Base-by-base conservation (phyloP, 1,284 basidiomycete genomes). In the Coniferiporia weirii region DNA sequence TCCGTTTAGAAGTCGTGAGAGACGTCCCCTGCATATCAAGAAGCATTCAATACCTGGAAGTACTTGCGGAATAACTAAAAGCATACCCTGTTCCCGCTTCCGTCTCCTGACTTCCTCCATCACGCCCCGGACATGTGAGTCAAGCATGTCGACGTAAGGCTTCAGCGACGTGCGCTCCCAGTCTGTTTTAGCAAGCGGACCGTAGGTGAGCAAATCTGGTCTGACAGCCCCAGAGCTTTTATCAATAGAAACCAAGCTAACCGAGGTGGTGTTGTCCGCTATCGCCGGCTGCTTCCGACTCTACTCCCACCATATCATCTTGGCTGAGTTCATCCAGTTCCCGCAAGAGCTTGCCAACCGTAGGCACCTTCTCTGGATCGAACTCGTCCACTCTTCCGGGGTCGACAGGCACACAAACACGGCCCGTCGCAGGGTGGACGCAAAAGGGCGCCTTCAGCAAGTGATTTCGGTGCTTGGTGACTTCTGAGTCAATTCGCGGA, bases 381-480 rank as follows among this genome's bases (percentile, higher is more conserved):
- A 99, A 99, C 0, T 82, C 76, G 57, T 93, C 85, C n/a, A 96
- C 84, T 36, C 75, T 72, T 36, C 74, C 75, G 1, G 93, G 89
- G 67, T 97, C 89, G 34, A 99, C 78, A 1, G 97, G 97, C 0
- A 99, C 93, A 72, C 96, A 99, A 9, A 99, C 85, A 45, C 95
- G 84, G 1, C 95, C 95, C 1, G 97, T 99, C 63, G 93, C 93
- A 0, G 97, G 96, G 72, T 99, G 96, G 0, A 99, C 79, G 69
- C 95, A 97, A 73, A 99, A 99, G 0, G 97, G 97, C 27, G 93
- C 89, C 73, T 99, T 99, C 63, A 99, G 84, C 76, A 99, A 81
- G 75, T 99, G 97, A 75, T 99, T 99, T 59, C 95, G 82, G 68
- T 96, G 93, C 69, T 98, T 97, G 1, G 95, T 95, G 13, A 99